Base-by-base conservation (phyloP, 768 basidiomycete species). In the Amanita subjunquillea region DNA sequence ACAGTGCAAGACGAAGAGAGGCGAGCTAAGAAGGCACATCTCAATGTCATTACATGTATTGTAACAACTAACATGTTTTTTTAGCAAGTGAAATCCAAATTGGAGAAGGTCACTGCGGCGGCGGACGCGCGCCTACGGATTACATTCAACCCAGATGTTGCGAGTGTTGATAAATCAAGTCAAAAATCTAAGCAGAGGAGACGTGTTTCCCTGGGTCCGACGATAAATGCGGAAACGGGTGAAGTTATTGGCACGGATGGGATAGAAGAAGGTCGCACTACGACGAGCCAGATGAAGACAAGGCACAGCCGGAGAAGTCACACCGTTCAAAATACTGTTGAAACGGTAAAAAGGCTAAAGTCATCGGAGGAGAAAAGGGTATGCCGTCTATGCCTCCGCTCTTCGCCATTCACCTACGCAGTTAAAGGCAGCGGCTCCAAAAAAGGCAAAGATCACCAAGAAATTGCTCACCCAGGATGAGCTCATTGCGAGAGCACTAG, bases 401-500 rank as follows among this genome's bases (percentile, higher is more conserved):
- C 25, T 15, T 20, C 3, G 25, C 4, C 53, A 10, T 54, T 32
- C 25, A 45, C 30, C 41, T 8, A 50, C 38, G 13, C 5, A 50
- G 36, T 17, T 39, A 25, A 48, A 83, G 82, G 78, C 80, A 10
- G 71, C 82, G 0, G 70, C 73, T 34, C 79, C 84, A 1, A 88
- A 82, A 68, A 85, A 83, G 59, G 61, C 67, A 6, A 86, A 81
- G 60, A 64, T 66, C 2, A 72, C 71, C 50, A 72, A 68, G 22
- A 81, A 73, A 29, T 64, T 69, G 4, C 76, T 73, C 41, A 89
- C 89, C 0, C 91, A 94, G 60, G 85, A 79, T n/a, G 87, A 93
- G 59, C 76, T 93, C 6, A 85, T 94, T 53, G 82, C 80, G 2
- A 79, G 79, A 6, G 91, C 91, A 0, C 77, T 93, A 15, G 87